phyloP scores from a whole-genome alignment of 208 protist genomes.

The Acanthamoeba divionensis region DNA sequence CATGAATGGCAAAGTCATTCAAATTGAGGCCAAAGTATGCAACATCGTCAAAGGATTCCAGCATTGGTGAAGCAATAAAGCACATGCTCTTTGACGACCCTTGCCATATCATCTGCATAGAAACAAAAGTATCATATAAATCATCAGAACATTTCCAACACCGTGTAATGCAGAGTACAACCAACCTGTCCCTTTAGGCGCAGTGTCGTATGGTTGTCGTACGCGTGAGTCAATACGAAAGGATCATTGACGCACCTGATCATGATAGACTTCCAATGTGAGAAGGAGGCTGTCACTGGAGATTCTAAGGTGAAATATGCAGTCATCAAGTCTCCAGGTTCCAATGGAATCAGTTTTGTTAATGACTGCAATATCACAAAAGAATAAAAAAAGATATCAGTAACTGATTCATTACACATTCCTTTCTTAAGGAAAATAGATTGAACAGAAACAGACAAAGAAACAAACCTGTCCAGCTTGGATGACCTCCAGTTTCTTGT shows the following conservation, averaged over 20 bases:
- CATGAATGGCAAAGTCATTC: slow-evolving; percentile 19
- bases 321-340: not conserved
- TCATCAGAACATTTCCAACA: not conserved
- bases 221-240: not conserved
- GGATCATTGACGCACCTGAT: not conserved
- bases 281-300: not conserved
- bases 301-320: not conserved
- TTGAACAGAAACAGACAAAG: not conserved
- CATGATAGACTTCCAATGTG: not conserved
- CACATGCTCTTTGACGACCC: not conserved
- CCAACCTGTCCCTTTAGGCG: slow-evolving; percentile 20
- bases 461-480: slow-evolving; percentile 26
- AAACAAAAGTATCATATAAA: not conserved
- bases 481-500: slow-evolving; percentile 39
- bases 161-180: not conserved
- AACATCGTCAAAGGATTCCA: not conserved
- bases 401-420: not conserved
- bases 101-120: slow-evolving; percentile 1
- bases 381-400: not conserved
- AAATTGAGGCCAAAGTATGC: not conserved
- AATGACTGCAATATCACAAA: not conserved
- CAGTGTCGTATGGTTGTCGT: not conserved
- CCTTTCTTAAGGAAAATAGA: no score
- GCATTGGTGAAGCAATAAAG: slow-evolving; percentile 11
- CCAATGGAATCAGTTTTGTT: not conserved